These are phyloP conservation scores for Boletellus ananas DNA, from an alignment of 768 basidiomycete genomes.

Conservation along the genomic window DNA sequence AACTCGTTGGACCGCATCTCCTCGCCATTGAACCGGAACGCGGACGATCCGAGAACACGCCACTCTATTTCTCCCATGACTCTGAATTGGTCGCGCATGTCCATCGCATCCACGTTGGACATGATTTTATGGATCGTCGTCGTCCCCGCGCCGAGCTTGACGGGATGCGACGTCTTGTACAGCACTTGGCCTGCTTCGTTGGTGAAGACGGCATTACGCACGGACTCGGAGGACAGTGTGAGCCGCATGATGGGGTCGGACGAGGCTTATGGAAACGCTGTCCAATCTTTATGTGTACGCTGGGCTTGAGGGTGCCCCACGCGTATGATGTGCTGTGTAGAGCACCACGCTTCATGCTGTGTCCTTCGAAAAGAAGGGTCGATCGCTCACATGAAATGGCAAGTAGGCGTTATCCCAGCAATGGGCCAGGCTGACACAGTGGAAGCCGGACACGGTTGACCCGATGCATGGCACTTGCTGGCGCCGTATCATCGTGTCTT, in stretches of 20 bases:
- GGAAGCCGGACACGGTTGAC: too few relatives aligned
- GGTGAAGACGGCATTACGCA: conserved; percentile 20
- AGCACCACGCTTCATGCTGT: too few relatives aligned
- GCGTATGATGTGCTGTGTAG: too few relatives aligned
- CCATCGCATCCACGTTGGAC: conserved; percentile 11
- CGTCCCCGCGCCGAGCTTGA: conserved; percentile 4
- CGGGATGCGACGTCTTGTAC: conserved; percentile 20
- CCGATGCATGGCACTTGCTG: not conserved
- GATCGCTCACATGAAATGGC: too few relatives aligned
- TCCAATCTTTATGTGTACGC: too few relatives aligned
- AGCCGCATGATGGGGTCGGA: conserved; percentile 12
- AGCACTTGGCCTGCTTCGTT: conserved; percentile 23
- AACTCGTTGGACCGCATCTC: conserved; percentile 24
- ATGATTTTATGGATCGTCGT: conserved; percentile 22
- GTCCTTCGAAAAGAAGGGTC: not conserved
- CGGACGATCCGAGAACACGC: conserved; percentile 22
- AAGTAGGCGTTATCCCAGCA: too few relatives aligned
- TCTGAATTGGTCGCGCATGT: conserved; percentile 27
- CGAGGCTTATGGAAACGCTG: not conserved
- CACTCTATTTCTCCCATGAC: conserved; percentile 35
- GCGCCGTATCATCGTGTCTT: too few relatives aligned
- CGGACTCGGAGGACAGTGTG: conserved; percentile 16
- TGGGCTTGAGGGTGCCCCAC: too few relatives aligned
- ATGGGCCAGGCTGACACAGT: too few relatives aligned
- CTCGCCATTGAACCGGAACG: conserved; percentile 26